Percentiles rank a stretch among this genome's conserved stretches.
Evolutionary conservation across 495 filamentous ascomycete species (phyloP).

Genomic region (Tuber calosporum): DNA sequence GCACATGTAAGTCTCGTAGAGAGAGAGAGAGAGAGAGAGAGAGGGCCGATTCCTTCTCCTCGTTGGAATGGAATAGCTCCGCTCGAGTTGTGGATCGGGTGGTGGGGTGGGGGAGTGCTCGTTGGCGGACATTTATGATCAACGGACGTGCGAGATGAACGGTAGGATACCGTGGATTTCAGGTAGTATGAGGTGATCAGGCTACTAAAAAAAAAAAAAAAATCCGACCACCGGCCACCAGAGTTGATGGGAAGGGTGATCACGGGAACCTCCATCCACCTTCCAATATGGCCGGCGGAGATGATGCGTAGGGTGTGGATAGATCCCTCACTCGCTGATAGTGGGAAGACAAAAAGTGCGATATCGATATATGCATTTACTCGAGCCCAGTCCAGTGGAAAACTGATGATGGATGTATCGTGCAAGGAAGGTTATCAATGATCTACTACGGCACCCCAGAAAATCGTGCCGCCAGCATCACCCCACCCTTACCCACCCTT

Average conservation of each 20-base stretch:
- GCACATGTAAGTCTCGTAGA: neutral
- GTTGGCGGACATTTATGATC: neutral
- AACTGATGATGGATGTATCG: constrained; percentile 3
- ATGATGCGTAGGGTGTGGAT: neutral
- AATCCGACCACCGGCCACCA: neutral
- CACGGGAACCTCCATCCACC: neutral
- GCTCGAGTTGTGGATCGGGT: neutral
- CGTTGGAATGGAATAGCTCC: neutral
- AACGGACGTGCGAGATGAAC: neutral
- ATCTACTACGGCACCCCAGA: constrained; percentile 3
- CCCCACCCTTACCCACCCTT: no score
- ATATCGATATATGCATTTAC: neutral
- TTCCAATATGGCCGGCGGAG: neutral
- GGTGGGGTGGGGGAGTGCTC: neutral
- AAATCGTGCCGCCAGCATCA: neutral
- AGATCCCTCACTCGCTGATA: neutral
- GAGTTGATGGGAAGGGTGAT: neutral
- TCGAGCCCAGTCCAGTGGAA: neutral
- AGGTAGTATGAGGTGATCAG: neutral
- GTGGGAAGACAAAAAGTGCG: neutral
- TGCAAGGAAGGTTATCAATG: neutral
- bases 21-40: no score
- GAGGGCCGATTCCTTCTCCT: neutral
- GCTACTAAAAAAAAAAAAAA: constrained; percentile 3
- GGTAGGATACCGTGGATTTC: constrained; percentile 1